Evolutionary conservation across 1,284 basidiomycete genomes (phyloP), one percentile per base, ranked within the genome.

Genomic region (Pseudozyma tsukubaensis): DNA sequence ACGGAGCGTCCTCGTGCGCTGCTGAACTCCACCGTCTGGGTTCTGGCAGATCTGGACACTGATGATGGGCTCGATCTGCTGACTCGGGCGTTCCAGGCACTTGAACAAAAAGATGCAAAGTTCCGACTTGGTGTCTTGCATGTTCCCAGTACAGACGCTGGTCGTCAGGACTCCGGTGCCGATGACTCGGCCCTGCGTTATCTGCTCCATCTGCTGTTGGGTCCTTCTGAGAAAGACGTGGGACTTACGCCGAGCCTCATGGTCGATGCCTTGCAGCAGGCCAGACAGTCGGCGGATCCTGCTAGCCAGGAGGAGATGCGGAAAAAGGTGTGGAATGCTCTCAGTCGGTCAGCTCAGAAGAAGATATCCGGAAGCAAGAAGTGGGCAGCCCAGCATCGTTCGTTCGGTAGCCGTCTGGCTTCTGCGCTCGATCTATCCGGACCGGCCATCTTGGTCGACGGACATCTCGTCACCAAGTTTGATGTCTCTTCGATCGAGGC

Each of bases 21-120:
- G n/a, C 40, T 72, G 13, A 85, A 86, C 4, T 79, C 87, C 9
- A 87, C 90, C 4, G 85, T 91, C 12, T 91, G 90, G 83, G 85
- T 97, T 35, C 86, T 97, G 5, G 92, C 91, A 1, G 92, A 97
- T 83, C 86, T 97, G 5, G 91, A 97, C 78, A 89, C 87, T 7
- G 83, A 85, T 1, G 87, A 87, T 3, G 92, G 92, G 0, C 67
- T 88, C 13, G 77, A 82, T 4, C 83, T 94, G 1, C 85, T 91
- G 12, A 88, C 86, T 50, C 89, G 91, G 59, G 89, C 90, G 0
- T 83, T 97, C 13, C 77, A 84, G 19, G 91, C 91, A 12, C 84
- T 73, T 19, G 55, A 44, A 9, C 29, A 54, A 92, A 71, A 92
- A 93, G 80, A 58, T 18, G 63, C 60, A 19, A 54, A 45, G 19